phyloP scores from a whole-genome alignment of 2,329 filamentous ascomycete genomes.

The Gaeumannomyces tritici region DNA sequence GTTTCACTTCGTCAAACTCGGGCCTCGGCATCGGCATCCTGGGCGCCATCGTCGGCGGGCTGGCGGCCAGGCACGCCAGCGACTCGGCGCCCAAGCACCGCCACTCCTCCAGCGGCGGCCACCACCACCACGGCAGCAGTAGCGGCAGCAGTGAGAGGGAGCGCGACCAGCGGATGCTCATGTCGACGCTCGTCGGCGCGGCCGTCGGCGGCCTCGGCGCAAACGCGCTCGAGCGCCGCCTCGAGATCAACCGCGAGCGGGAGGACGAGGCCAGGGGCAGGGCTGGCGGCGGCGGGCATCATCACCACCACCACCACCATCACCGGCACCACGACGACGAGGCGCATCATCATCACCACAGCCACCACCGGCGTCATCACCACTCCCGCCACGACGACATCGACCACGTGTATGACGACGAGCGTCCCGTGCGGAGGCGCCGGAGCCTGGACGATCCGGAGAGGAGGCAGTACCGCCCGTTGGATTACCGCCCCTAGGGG shows the following conservation, averaged over 20 bases:
- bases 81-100: slow-evolving; percentile 21
- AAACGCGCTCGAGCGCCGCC: slow-evolving; percentile 35
- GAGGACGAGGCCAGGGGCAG: slow-evolving; percentile 16
- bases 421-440: not conserved
- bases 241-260: slow-evolving; percentile 26
- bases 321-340: not conserved
- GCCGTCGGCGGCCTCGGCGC: slow-evolving; percentile 45
- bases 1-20: slow-evolving; percentile 36
- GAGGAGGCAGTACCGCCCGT: not conserved
- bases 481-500: not conserved
- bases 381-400: slow-evolving; percentile 3
- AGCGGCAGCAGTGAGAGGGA: slow-evolving; percentile 17
- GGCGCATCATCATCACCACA: slow-evolving; percentile 7
- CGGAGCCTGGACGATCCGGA: not conserved
- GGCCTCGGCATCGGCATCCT: slow-evolving; percentile 42
- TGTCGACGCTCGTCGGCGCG: slow-evolving; percentile 43
- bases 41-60: slow-evolving; percentile 43
- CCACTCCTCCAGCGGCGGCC: slow-evolving; percentile 13
- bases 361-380: slow-evolving; percentile 7
- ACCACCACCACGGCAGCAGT: no score
- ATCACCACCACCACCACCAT: slow-evolving; percentile 11
- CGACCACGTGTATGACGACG: slow-evolving; percentile 6
- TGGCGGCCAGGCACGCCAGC: slow-evolving; percentile 39
- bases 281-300: slow-evolving; percentile 9
- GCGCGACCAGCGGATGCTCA: slow-evolving; percentile 20